Conservation (phyloP, 805 yeast genomes). For the Priceomyces haplophilus region DNA sequence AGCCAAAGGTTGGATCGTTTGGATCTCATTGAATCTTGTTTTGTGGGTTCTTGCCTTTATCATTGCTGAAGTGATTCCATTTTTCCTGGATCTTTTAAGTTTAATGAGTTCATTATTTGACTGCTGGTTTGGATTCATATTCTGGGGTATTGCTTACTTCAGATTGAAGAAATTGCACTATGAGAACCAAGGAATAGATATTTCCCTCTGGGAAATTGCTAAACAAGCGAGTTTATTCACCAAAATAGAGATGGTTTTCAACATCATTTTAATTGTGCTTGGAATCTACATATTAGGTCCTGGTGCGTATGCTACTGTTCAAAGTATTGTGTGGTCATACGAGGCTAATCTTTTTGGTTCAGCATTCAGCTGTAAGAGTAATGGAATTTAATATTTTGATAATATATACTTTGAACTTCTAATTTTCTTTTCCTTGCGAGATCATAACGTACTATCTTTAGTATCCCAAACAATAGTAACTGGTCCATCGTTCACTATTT, state of each 20-base stretch:
- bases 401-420: neutral
- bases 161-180: slow-evolving; percentile 33
- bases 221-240: slow-evolving; percentile 22
- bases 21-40: slow-evolving; percentile 43
- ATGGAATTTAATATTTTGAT: slow-evolving; percentile 11
- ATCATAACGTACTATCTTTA: slow-evolving; percentile 27
- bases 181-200: slow-evolving; percentile 17
- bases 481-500: slow-evolving; percentile 87
- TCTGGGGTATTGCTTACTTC: slow-evolving; percentile 60
- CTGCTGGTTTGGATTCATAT: slow-evolving; percentile 64
- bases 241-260: slow-evolving; percentile 35
- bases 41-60: slow-evolving; percentile 55
- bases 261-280: slow-evolving; percentile 37
- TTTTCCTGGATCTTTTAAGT: slow-evolving; percentile 54
- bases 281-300: slow-evolving; percentile 60
- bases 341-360: slow-evolving; percentile 47
- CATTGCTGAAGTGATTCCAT: slow-evolving; percentile 65
- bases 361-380: slow-evolving; percentile 48
- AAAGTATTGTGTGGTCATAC: slow-evolving; percentile 53
- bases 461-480: slow-evolving; percentile 84
- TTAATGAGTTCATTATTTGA: slow-evolving; percentile 61
- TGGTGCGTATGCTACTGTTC: slow-evolving; percentile 53
- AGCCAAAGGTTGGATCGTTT: slow-evolving; percentile 48
- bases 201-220: slow-evolving; percentile 24
- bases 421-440: neutral